Evolutionary conservation across 2,329 filamentous ascomycete species (phyloP).

Genomic region (Aspergillus tanneri): DNA sequence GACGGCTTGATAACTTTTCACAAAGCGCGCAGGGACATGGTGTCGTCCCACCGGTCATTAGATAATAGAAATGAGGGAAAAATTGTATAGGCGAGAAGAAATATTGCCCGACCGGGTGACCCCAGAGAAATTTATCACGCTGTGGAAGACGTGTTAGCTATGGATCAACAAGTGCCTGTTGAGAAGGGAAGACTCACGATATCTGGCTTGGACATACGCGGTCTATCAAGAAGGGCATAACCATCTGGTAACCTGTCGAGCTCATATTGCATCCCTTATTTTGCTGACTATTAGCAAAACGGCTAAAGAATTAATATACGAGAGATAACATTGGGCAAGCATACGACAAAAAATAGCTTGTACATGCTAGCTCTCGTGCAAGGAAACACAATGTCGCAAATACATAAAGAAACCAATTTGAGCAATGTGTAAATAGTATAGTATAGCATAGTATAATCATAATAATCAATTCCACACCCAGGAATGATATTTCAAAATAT

Average conservation of each 20-base stretch:
- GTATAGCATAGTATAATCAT: too few relatives aligned
- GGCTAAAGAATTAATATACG: background rate
- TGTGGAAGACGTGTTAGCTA: slow-evolving; percentile 23
- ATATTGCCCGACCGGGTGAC: slow-evolving; percentile 52
- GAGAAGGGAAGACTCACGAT: slow-evolving; percentile 28
- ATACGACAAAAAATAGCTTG: background rate
- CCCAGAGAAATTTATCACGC: slow-evolving; percentile 57
- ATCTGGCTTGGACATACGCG: slow-evolving; percentile 40
- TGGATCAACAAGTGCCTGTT: background rate
- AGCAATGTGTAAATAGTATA: too few relatives aligned
- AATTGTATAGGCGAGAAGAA: slow-evolving; percentile 58
- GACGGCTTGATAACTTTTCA: slow-evolving; percentile 18
- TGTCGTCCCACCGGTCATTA: slow-evolving; percentile 51
- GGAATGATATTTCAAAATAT: too few relatives aligned
- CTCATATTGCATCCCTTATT: slow-evolving; percentile 47
- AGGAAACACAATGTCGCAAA: too few relatives aligned
- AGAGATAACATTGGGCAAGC: background rate
- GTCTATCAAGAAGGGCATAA: slow-evolving; percentile 53
- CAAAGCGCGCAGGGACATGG: slow-evolving; percentile 55
- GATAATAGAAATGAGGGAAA: slow-evolving; percentile 56
- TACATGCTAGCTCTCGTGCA: too few relatives aligned
- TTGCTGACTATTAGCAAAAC: background rate
- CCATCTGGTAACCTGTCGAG: slow-evolving; percentile 56
- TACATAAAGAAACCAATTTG: too few relatives aligned
- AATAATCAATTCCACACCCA: too few relatives aligned